phyloP scores from a whole-genome alignment of 495 filamentous ascomycete genomes.

The Podospora australis region DNA sequence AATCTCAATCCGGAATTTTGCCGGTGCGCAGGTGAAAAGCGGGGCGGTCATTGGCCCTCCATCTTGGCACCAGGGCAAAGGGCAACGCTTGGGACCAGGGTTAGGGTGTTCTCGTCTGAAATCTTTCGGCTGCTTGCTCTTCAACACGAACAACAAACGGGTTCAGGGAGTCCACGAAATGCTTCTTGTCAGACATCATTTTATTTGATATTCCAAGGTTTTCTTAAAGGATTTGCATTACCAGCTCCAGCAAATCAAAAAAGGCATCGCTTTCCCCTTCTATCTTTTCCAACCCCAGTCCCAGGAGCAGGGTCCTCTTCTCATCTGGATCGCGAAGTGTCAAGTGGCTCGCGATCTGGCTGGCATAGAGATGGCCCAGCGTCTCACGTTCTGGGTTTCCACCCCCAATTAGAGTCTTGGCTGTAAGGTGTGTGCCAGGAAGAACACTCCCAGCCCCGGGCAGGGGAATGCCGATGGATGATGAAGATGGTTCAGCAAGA shows the following conservation, averaged over 20 bases:
- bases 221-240: constrained; percentile 54
- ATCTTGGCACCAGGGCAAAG: background rate
- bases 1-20: constrained; percentile 18
- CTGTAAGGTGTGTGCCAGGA: constrained; percentile 73
- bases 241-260: constrained; percentile 75
- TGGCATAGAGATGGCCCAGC: constrained; percentile 77
- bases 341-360: constrained; percentile 79
- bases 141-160: no score
- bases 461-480: constrained; percentile 47
- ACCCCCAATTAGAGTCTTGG: constrained; percentile 83
- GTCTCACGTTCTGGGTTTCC: constrained; percentile 73
- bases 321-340: constrained; percentile 66
- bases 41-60: background rate
- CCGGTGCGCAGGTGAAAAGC: constrained; percentile 5
- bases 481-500: constrained; percentile 60
- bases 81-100: background rate
- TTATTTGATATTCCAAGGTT: no score
- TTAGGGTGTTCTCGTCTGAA: background rate
- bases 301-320: constrained; percentile 70
- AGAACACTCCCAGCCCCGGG: constrained; percentile 53
- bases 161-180: background rate
- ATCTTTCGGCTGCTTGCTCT: background rate
- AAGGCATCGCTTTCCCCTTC: constrained; percentile 64
- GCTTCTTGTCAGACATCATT: background rate
- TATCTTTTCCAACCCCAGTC: constrained; percentile 64